Conservation (phyloP, 1,284 basidiomycete species). For the Ganoderma meredithae region DNA sequence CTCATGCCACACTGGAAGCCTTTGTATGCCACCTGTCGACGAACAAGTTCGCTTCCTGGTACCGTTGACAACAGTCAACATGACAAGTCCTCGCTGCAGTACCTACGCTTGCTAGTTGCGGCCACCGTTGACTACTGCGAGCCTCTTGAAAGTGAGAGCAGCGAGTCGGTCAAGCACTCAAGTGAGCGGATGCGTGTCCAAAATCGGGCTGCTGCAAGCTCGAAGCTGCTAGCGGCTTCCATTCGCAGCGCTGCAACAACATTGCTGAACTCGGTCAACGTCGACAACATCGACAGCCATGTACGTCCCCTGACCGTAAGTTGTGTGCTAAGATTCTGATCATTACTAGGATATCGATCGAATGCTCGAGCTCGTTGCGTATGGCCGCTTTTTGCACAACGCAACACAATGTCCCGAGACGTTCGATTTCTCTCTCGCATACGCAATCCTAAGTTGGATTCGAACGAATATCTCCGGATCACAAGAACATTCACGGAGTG, state of each 20-base stretch:
- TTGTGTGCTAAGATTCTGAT: not conserved
- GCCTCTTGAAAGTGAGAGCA: not conserved
- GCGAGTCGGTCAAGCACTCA: not conserved
- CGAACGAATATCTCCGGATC: slow-evolving; percentile 12
- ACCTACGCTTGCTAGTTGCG: slow-evolving; percentile 23
- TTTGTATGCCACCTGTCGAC: slow-evolving; percentile 15
- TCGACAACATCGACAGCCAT: not conserved
- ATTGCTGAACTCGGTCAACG: slow-evolving; percentile 11
- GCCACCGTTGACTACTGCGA: slow-evolving; percentile 21
- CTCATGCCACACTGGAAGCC: slow-evolving; percentile 30
- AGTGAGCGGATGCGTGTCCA: slow-evolving; percentile 19
- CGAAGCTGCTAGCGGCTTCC: slow-evolving; percentile 13
- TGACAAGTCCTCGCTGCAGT: slow-evolving; percentile 11
- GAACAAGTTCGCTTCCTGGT: not conserved
- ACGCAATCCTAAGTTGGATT: slow-evolving; percentile 31
- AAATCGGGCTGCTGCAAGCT: slow-evolving; percentile 11
- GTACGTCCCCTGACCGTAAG: slow-evolving; percentile 14
- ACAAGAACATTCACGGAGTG: not conserved
- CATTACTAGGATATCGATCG: slow-evolving; percentile 21
- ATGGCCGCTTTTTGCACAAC: slow-evolving; percentile 25
- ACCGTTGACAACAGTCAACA: not conserved
- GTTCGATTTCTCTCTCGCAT: slow-evolving; percentile 35
- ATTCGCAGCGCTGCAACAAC: slow-evolving; percentile 15
- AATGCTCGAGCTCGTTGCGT: slow-evolving; percentile 18
- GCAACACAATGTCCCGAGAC: slow-evolving; percentile 9